Percentiles rank a stretch among this genome's conserved stretches.
Evolutionary conservation across 768 basidiomycete species (phyloP).

Genomic region (Panaeolus papilionaceus): DNA sequence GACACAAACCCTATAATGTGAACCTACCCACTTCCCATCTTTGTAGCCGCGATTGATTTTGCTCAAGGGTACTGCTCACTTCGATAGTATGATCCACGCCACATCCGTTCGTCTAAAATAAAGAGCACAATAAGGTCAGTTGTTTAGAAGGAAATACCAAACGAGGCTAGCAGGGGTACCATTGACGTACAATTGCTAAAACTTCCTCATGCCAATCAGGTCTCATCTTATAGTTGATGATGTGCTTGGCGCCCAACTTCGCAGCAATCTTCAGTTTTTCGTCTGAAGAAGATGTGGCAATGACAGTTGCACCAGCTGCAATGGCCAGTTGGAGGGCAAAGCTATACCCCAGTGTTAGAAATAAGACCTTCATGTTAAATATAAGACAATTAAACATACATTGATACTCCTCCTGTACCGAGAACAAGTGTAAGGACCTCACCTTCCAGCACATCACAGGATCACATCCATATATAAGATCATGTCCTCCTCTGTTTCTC

Average conservation of each 20-base stretch:
- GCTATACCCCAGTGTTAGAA: slow-evolving; percentile 29
- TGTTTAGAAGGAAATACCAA: neutral
- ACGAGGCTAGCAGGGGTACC: neutral
- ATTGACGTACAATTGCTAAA: slow-evolving; percentile 41
- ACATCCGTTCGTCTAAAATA: slow-evolving; percentile 40
- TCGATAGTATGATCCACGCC: slow-evolving; percentile 49
- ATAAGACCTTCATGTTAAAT: too few species aligned
- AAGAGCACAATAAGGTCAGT: too few species aligned
- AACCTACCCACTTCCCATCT: slow-evolving; percentile 47
- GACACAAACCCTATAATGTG: slow-evolving; percentile 60
- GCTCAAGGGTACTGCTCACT: slow-evolving; percentile 45
- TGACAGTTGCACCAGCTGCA: slow-evolving; percentile 66
- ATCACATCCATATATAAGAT: too few species aligned
- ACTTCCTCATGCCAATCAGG: slow-evolving; percentile 66
- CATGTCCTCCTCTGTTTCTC: too few species aligned
- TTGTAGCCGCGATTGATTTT: slow-evolving; percentile 46
- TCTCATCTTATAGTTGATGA: slow-evolving; percentile 67
- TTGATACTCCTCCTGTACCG: slow-evolving; percentile 66
- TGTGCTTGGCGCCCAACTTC: slow-evolving; percentile 57
- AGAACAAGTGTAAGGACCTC: slow-evolving; percentile 36
- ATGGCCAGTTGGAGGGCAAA: slow-evolving; percentile 68
- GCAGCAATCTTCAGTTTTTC: slow-evolving; percentile 60
- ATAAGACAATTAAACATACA: slow-evolving; percentile 35
- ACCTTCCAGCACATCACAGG: too few species aligned
- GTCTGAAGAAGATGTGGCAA: slow-evolving; percentile 72